A percentile compares a stretch with the other conserved stretches of the same genome.
Conservation (phyloP, 2,329 filamentous ascomycete species). For the Pseudopithomyces chartarum region DNA sequence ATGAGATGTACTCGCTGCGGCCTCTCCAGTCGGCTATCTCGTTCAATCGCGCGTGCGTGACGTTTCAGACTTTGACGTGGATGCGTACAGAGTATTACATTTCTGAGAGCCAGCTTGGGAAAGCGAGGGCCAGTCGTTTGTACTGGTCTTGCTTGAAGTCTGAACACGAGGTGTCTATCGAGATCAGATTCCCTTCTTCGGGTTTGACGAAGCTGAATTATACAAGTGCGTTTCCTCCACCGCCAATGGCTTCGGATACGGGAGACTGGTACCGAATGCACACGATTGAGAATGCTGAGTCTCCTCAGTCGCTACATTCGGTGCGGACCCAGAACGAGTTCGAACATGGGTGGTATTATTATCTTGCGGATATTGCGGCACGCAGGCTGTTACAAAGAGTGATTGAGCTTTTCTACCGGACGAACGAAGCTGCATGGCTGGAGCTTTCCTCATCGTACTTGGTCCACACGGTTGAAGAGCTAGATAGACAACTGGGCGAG, state of each 20-base stretch:
- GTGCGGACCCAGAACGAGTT: conserved; percentile 16
- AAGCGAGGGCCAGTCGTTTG: conserved; percentile 27
- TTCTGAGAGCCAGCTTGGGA: conserved; percentile 6
- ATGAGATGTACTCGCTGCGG: conserved; percentile 41
- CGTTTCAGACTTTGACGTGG: conserved; percentile 18
- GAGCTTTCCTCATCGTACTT: conserved; percentile 4
- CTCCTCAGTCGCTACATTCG: conserved; percentile 6
- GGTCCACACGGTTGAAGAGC: conserved; percentile 13
- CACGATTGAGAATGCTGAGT: neutral
- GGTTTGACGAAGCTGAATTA: conserved; percentile 30
- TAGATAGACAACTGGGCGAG: conserved; percentile 15
- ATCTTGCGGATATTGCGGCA: conserved; percentile 36
- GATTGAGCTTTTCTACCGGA: conserved; percentile 13
- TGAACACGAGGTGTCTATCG: conserved; percentile 27
- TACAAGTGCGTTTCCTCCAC: conserved; percentile 35
- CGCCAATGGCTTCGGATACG: conserved; percentile 17
- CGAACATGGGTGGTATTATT: conserved; percentile 38
- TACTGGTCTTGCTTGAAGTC: conserved; percentile 45
- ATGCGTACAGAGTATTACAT: conserved; percentile 9
- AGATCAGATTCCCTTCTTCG: conserved; percentile 20
- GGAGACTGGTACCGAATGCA: conserved; percentile 8
- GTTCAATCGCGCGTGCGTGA: conserved; percentile 38
- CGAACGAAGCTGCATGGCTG: conserved; percentile 25
- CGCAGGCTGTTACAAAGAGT: conserved; percentile 26
- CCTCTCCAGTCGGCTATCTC: conserved; percentile 38